These are phyloP conservation scores for Xerocomus spinulosus DNA, from an alignment of 768 basidiomycete genomes.

Conservation along the genomic window DNA sequence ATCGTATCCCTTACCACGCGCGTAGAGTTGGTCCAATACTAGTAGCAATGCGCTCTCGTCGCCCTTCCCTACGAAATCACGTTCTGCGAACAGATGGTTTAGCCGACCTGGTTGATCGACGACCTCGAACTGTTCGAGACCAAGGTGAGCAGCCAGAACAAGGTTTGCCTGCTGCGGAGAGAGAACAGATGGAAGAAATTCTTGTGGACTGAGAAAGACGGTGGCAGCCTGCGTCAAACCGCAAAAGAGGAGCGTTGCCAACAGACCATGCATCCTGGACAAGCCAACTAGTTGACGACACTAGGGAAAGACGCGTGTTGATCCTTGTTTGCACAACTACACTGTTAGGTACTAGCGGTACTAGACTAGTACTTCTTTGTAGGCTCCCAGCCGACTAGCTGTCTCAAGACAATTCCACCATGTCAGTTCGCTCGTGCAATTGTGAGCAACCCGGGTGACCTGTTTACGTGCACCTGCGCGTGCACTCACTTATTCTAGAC, in stretches of 20 bases:
- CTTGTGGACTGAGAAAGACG: slow-evolving; percentile 55
- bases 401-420: no score
- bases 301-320: slow-evolving; percentile 9
- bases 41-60: slow-evolving; percentile 48
- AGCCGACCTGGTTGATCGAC: slow-evolving; percentile 32
- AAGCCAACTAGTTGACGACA: neutral
- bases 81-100: slow-evolving; percentile 28
- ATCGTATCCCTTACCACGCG: slow-evolving; percentile 41
- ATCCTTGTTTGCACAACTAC: slow-evolving; percentile 21
- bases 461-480: no score
- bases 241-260: slow-evolving; percentile 26
- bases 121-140: slow-evolving; percentile 62
- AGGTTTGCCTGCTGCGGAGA: slow-evolving; percentile 53
- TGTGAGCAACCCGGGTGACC: no score
- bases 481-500: no score
- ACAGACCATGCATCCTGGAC: slow-evolving; percentile 18
- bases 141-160: slow-evolving; percentile 62
- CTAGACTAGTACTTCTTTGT: no score
- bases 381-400: no score
- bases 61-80: slow-evolving; percentile 56
- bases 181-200: slow-evolving; percentile 36
- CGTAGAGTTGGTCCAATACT: slow-evolving; percentile 52
- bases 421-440: no score
- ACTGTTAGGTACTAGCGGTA: no score
- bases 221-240: slow-evolving; percentile 46